phyloP scores from a whole-genome alignment of 306 rosid species.

The Citrullus colocynthis region DNA sequence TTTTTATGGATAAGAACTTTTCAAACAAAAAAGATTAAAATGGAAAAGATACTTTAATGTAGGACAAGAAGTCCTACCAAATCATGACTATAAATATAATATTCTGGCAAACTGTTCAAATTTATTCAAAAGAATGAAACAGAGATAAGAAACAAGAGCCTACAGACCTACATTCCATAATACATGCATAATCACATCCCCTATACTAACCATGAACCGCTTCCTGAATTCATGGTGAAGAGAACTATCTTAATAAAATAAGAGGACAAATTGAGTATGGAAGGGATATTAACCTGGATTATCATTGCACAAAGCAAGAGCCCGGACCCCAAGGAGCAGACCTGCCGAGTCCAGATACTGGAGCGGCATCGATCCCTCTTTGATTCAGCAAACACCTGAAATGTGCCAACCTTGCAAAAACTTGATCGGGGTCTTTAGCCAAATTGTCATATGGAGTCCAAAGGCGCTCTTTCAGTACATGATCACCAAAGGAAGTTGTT shows the following conservation, averaged over 20 bases:
- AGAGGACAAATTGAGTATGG: not conserved
- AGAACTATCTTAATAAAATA: not conserved
- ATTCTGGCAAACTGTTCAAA: not conserved
- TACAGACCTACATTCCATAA: not conserved
- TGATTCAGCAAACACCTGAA: constrained; percentile 34
- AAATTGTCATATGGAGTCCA: constrained; percentile 30
- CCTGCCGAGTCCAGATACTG: constrained; percentile 26
- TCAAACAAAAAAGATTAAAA: not conserved
- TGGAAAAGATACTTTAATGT: not conserved
- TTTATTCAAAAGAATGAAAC: not conserved
- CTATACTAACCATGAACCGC: not conserved
- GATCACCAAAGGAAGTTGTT: not conserved
- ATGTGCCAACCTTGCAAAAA: constrained; percentile 25
- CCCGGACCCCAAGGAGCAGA: constrained; percentile 26
- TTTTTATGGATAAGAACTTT: not conserved
- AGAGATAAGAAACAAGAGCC: not conserved
- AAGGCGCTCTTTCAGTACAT: constrained; percentile 22
- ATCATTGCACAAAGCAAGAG: constrained; percentile 25
- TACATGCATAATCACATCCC: not conserved
- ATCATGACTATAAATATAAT: not conserved
- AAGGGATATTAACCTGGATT: not conserved
- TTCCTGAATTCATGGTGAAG: not conserved
- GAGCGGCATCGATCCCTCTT: constrained; percentile 35
- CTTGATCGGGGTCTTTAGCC: constrained; percentile 24
- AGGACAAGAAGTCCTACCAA: not conserved